Conservation (phyloP, 495 filamentous ascomycete genomes). For the Talaromyces ruber region DNA sequence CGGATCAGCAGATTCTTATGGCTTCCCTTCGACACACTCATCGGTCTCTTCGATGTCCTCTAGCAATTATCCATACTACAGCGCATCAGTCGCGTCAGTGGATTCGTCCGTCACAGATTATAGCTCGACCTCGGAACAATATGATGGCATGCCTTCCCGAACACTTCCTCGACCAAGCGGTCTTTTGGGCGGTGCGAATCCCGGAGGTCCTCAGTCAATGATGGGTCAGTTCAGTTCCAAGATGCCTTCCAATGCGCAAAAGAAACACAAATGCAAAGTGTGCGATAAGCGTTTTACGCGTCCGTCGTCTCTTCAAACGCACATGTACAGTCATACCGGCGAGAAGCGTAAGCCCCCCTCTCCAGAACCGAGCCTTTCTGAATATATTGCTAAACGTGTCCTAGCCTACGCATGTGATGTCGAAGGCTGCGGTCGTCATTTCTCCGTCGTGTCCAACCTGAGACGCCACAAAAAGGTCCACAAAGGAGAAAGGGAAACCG, state of each 20-base stretch:
- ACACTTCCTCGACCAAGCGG: conserved; percentile 74
- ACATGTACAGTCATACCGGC: conserved; percentile 98
- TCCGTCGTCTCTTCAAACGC: conserved; percentile 91
- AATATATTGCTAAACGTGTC: conserved; percentile 25
- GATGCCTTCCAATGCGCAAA: conserved; percentile 89
- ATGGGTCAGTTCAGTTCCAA: conserved; percentile 99
- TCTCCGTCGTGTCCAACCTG: conserved; percentile 96
- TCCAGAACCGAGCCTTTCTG: neutral
- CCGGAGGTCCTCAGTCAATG: conserved; percentile 90
- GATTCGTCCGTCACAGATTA: conserved; percentile 95
- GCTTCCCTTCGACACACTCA: conserved; percentile 86
- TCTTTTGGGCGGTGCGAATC: conserved; percentile 55
- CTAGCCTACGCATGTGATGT: conserved; percentile 90
- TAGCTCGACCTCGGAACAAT: conserved; percentile 80
- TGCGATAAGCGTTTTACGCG: conserved; percentile 98
- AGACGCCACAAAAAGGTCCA: conserved; percentile 95
- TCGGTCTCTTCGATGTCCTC: conserved; percentile 94
- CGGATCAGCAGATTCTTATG: conserved; percentile 81
- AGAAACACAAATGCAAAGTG: conserved; percentile 99
- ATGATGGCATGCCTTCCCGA: conserved; percentile 63
- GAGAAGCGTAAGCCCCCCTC: conserved; percentile 79
- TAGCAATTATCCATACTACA: conserved; percentile 64
- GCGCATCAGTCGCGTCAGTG: conserved; percentile 66
- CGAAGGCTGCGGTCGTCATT: conserved; percentile 90
- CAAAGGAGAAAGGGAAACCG: conserved; percentile 61